These are phyloP conservation scores for Salvia sclarea DNA, from an alignment of 305 asterid species.

Conservation along the genomic window DNA sequence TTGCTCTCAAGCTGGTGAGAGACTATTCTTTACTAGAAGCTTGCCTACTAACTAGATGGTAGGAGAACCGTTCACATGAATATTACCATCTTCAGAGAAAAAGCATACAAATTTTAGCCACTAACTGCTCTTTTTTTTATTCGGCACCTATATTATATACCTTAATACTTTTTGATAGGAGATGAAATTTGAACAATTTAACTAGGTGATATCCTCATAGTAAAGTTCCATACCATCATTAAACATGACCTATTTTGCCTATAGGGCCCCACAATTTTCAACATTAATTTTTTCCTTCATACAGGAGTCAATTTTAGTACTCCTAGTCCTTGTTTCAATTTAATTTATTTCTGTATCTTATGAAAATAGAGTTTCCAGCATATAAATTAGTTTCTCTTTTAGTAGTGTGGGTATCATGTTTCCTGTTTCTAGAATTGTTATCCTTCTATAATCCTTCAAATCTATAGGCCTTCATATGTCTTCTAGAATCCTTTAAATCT, in stretches of 20 bases:
- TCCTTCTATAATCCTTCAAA: neutral
- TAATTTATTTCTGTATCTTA: neutral
- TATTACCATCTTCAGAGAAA: too few species aligned
- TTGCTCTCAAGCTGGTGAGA: neutral
- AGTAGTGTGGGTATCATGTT: neutral
- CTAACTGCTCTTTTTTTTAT: neutral
- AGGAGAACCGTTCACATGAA: too few species aligned
- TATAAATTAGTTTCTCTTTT: neutral
- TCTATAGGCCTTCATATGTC: neutral
- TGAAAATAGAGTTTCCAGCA: neutral
- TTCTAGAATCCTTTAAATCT: neutral
- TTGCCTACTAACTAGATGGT: too few species aligned
- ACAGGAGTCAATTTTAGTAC: neutral
- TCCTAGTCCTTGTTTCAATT: neutral
- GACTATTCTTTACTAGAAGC: neutral
- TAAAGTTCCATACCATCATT: neutral
- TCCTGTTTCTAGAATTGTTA: neutral
- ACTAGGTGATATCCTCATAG: too few species aligned
- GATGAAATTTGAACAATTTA: neutral
- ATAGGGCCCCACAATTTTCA: neutral
- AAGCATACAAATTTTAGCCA: too few species aligned
- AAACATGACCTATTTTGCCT: neutral
- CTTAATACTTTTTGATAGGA: neutral
- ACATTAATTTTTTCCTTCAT: neutral
- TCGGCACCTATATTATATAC: neutral